Base-by-base conservation (phyloP, 495 filamentous ascomycete species). In the Penicillium verhagenii region DNA sequence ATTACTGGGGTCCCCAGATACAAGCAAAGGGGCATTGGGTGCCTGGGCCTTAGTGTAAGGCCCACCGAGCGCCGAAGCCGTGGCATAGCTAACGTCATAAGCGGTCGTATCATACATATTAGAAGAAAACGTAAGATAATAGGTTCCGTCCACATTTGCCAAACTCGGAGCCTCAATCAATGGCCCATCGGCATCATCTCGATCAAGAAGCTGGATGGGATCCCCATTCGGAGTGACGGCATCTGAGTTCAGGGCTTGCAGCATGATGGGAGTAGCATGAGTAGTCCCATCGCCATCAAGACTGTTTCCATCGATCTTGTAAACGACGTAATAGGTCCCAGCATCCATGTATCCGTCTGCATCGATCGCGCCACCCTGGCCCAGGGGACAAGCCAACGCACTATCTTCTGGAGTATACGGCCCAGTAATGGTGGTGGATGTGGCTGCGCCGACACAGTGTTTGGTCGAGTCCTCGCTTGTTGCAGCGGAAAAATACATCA, bases 251-350 rank as follows among this genome's bases (percentile, higher is more conserved):
- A 85, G 69, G 33, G 67, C 58, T 54, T 85, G 82, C 19, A 85
- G 64, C 73, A 84, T 75, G 47, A 85, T 74, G 2, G 82, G 81
- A 24, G 81, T 85, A 9, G 69, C 26, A 18, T 71, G 61, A n/a
- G 69, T 61, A 24, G 58, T 59, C 19, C 79, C 80, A 29, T 81
- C 80, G 18, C 73, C 60, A 18, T 82, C 74, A 13, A 80, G 57
- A 52, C 71, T 70, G 58, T 82, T 83, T 19, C 81, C 81, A 56
- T 86, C 83, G 20, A 85, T 63, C 59, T 86, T 86, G 64, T 72
- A 77, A 11, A 72, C 59, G 11, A 77, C 59, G 44, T 75, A 76
- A 18, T 60, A 62, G 6, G 58, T 61, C 35, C 63, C 68, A 47
- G 63, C 66, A 5, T 63, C 53, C 38, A 72, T 66, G 53, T 70